Base-by-base conservation (phyloP, 345 rosid species). In the Brassica incana region DNA sequence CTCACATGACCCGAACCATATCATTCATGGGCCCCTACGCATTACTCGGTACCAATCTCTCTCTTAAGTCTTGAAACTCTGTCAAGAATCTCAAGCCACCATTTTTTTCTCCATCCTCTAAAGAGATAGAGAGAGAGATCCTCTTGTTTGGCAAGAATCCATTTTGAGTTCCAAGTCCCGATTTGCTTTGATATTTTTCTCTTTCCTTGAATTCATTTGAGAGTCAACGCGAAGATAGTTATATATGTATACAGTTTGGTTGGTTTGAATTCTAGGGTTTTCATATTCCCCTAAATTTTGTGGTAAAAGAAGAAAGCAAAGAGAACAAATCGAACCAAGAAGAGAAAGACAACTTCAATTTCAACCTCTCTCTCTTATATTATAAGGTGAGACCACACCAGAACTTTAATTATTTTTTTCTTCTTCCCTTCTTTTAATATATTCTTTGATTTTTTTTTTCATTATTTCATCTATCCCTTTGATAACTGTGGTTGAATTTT, bases 1-100 rank as follows among this genome's bases (percentile, higher is more conserved):
- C 93, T 88, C 96, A 89, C 96, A 89, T 89, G 96, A 91, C 91
- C 65, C 83, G 87, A 91, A 89, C 91, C 89, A 87, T 90, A 89
- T 89, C 93, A 87, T 85, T 86, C 89, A 89, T 91, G 91, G 95
- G 93, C 90, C 95, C 91, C 90, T 80, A 80, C 77, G 83, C 80
- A 80, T 76, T 80, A 80, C 77, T 75, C 72, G 27, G 40, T 71
- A 71, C 72, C 73, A 43, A 40, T 52, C 59, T 74, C 60, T 74
- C 65, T 61, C 65, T 61, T 68, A 76, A 76, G 68, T 75, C 69
- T 65, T 80, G 32, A 70, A 67, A 75, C 73, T 71, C 64, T 65
- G 67, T 71, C 80, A 70, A 76, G 80, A 76, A 65, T 76, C 77
- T 71, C 77, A 76, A 76, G 77, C 80, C 74, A 81, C 83, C 83